Conservation (phyloP, 1,284 basidiomycete species). For the Pseudozyma sp. region DNA sequence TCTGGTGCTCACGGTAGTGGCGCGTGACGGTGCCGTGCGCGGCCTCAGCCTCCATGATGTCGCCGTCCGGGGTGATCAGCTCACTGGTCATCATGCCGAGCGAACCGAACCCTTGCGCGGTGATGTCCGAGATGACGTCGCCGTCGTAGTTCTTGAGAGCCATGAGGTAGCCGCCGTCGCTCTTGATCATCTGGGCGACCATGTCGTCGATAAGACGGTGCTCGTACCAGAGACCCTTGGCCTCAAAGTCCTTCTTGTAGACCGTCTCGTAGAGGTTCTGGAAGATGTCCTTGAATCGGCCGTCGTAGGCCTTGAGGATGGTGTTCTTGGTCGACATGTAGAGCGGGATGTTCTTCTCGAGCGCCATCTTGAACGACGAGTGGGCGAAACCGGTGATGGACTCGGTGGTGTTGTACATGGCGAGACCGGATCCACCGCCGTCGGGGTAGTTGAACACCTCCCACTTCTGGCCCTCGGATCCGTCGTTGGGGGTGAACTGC, state of each 20-base stretch:
- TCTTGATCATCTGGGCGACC: slow-evolving; percentile 96
- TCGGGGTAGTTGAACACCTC: slow-evolving; percentile 65
- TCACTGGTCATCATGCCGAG: slow-evolving; percentile 98
- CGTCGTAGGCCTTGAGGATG: slow-evolving; percentile 74
- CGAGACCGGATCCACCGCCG: slow-evolving; percentile 70
- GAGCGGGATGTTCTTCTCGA: slow-evolving; percentile 91
- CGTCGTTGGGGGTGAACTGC: slow-evolving; percentile 60
- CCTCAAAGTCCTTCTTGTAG: slow-evolving; percentile 87
- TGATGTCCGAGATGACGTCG: slow-evolving; percentile 57
- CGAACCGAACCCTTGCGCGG: slow-evolving; percentile 81
- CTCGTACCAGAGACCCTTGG: slow-evolving; percentile 91
- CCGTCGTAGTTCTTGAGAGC: slow-evolving; percentile 72
- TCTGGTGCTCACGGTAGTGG: slow-evolving; percentile 96
- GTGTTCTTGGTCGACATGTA: slow-evolving; percentile 69
- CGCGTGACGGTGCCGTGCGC: slow-evolving; percentile 80
- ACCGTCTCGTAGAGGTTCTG: slow-evolving; percentile 86
- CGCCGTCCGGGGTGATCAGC: slow-evolving; percentile 93
- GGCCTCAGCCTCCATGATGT: slow-evolving; percentile 77
- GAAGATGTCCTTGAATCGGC: slow-evolving; percentile 99
- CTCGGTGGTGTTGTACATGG: slow-evolving; percentile 70
- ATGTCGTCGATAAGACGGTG: slow-evolving; percentile 79
- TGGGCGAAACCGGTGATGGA: slow-evolving; percentile 96
- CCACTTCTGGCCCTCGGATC: slow-evolving; percentile 50
- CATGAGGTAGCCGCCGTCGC: slow-evolving; percentile 95
- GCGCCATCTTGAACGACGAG: slow-evolving; percentile 98